phyloP scores from a whole-genome alignment of 495 filamentous ascomycete genomes.

The Annulohypoxylon maeteangense region DNA sequence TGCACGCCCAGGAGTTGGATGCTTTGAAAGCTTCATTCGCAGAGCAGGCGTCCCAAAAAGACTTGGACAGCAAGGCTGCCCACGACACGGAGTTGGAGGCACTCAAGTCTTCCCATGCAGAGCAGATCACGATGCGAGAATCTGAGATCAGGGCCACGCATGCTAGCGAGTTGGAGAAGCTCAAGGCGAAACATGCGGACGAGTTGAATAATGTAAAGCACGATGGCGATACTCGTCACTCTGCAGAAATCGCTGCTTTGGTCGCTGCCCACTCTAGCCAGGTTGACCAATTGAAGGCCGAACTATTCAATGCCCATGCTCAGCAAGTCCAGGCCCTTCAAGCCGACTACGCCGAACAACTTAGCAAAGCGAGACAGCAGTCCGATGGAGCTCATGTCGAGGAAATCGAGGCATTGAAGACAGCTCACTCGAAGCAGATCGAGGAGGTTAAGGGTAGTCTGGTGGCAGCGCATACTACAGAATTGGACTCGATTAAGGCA shows the following conservation, averaged over 20 bases:
- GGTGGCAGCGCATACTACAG: slow-evolving; percentile 37
- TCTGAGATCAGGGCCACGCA: slow-evolving; percentile 43
- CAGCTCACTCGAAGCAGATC: slow-evolving; percentile 49
- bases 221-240: slow-evolving; percentile 45
- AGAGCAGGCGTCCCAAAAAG: slow-evolving; percentile 36
- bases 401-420: slow-evolving; percentile 51
- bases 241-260: slow-evolving; percentile 42
- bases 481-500: slow-evolving; percentile 52
- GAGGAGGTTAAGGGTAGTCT: slow-evolving; percentile 49
- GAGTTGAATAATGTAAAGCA: slow-evolving; percentile 49
- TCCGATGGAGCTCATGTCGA: slow-evolving; percentile 47
- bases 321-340: slow-evolving; percentile 60
- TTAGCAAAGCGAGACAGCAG: slow-evolving; percentile 46
- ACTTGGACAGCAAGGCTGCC: slow-evolving; percentile 40
- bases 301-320: slow-evolving; percentile 56
- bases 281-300: slow-evolving; percentile 53
- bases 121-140: slow-evolving; percentile 38
- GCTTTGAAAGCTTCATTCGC: slow-evolving; percentile 30
- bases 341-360: slow-evolving; percentile 50
- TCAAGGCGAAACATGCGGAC: slow-evolving; percentile 46
- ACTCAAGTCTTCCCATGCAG: slow-evolving; percentile 40
- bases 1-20: slow-evolving; percentile 36
- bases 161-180: slow-evolving; percentile 35
- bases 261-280: slow-evolving; percentile 36
- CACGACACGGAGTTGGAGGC: slow-evolving; percentile 47